Base-by-base conservation (phyloP, 306 rosid species). In the Corylus avellana region DNA sequence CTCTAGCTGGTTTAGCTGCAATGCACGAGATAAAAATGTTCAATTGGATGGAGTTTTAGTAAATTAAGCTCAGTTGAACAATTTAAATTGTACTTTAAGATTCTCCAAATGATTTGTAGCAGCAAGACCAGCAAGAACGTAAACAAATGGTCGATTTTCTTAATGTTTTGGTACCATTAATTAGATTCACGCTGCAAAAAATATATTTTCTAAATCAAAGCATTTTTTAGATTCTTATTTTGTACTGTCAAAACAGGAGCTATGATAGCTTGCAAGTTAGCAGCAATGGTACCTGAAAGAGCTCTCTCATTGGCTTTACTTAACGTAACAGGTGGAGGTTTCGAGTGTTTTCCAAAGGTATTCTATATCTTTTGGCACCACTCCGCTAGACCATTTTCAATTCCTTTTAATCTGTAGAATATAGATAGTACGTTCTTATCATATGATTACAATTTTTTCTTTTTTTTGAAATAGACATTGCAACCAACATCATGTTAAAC, bases 331-430 rank as follows among this genome's bases (percentile, higher is more conserved):
- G 99, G 98, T 32, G 98, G 97, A 75, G 98, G 99, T 25, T 90
- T 87, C 70, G 89, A 93, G 78, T 96, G 99, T 89, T 79, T 92
- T 53, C 99, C 99, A 13, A 96, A 86, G 98, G 99, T 95, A 84
- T 35, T 77, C 8, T 77, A 75, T 44, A 39, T 72, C 32, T 68
- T 35, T 58, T 25, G 14, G 70, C 39, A 1, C 29, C 62, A 59
- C 4, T 73, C 18, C 42, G 13, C 49, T 57, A 22, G 18, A 4
- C 42, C 49, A 39, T 71, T 57, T 76, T 77, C 57, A 14, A 39
- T 74, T 83, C 70, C 54, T 67, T 78, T 46, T 57, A 25, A 3
- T 32, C 59, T 53, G 74, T 59, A 49, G 59, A 46, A 59, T 62
- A 46, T 1, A 20, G 70, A 54, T 14, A 16, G 7, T 63, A 17